Evolutionary conservation across 805 yeast species (phyloP), one percentile per base, ranked within the genome.

Genomic region (Saturnispora diversa): DNA sequence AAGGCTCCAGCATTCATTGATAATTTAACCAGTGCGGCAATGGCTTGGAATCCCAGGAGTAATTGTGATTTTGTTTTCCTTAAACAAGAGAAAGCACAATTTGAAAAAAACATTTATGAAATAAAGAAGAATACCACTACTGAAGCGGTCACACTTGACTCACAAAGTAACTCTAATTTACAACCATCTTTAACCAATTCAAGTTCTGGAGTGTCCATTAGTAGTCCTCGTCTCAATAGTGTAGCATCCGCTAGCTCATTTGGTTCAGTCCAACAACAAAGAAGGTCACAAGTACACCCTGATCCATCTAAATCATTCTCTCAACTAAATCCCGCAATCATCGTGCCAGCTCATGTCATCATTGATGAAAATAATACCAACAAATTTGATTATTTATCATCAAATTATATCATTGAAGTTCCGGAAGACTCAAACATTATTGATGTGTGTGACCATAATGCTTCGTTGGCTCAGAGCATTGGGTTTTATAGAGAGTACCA

Each of bases 391-490:
- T 63, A 68, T 17, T 57, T 80, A 21, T 65, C 79, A 2, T 59
- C 64, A 15, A 65, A 70, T 49, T 78, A 77, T 50, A 47, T 72
- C 26, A 58, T 69, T 10, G 58, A 65, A 4, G 53, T 70, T 0
- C 73, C 75, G 0, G 70, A 68, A 19, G 75, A 72, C 3, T 66
- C 75, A 51, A 62, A 65, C 21, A 60, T 77, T 12, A 53, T 65
- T 11, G 77, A 77, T 33, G 77, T 70, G 2, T 80, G 84, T 50
- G 63, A 69, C 17, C 60, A 67, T 49, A 82, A 82, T 52, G 72
- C 84, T 0, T 59, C 65, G 13, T 62, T 75, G 7, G 83, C 83
- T 0, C 69, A 69, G 1, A 63, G 67, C 34, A 80, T 68, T 1
- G 65, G 67, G 13, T 58, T 66, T 37, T 64, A 62, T 39, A 58